These are phyloP conservation scores for Penicillium arizonense DNA, from an alignment of 495 filamentous ascomycete species.

Conservation along the genomic window DNA sequence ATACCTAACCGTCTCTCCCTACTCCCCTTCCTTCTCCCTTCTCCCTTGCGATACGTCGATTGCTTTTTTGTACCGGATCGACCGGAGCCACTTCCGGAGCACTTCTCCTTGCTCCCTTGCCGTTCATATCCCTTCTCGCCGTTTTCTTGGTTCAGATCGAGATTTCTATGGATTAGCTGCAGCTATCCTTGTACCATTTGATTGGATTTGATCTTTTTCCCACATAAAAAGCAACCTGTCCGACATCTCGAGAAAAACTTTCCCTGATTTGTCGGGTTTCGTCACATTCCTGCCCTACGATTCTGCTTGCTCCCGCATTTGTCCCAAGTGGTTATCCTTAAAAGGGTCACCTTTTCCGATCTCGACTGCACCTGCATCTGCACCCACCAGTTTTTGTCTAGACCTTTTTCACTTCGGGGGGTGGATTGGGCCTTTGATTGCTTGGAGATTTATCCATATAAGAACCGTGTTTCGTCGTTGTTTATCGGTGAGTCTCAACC, in stretches of 20 bases:
- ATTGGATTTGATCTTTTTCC: constrained; percentile 3
- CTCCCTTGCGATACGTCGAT: constrained; percentile 41
- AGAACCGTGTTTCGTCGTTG: constrained; percentile 22
- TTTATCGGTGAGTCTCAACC: constrained; percentile 24
- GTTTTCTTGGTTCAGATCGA: constrained; percentile 35
- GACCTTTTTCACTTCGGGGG: constrained; percentile 20
- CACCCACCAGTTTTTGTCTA: constrained; percentile 28
- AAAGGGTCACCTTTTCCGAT: constrained; percentile 42
- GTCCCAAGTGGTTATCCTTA: constrained; percentile 36
- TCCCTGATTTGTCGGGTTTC: constrained; percentile 26
- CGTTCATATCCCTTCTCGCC: constrained; percentile 31
- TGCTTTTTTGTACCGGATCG: constrained; percentile 31
- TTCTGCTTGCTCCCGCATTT: constrained; percentile 31
- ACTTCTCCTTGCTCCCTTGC: constrained; percentile 43
- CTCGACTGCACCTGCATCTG: constrained; percentile 38
- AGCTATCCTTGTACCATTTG: constrained; percentile 28
- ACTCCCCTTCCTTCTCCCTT: constrained; percentile 23
- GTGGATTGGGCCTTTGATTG: constrained; percentile 30
- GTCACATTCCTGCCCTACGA: constrained; percentile 49
- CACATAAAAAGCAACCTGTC: constrained; percentile 36
- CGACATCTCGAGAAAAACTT: constrained; percentile 12
- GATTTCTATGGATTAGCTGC: constrained; percentile 30
- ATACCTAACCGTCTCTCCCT: constrained; percentile 22
- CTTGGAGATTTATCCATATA: constrained; percentile 24
- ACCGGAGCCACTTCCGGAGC: constrained; percentile 41